phyloP scores from a whole-genome alignment of 257 asterid species.

The Solanum paucissectum region DNA sequence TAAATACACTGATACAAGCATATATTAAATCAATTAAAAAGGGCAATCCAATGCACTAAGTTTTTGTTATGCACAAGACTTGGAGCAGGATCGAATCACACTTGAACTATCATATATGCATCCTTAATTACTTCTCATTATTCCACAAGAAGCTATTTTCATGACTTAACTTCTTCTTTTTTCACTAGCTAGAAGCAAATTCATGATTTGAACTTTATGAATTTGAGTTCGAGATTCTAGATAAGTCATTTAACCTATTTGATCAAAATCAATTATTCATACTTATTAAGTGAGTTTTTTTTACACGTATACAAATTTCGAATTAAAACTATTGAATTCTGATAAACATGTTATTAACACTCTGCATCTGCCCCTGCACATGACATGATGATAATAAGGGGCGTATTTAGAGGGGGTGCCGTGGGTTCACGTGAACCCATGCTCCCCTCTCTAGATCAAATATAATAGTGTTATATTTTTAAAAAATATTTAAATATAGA shows the following conservation, averaged over 20 bases:
- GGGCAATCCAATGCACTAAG: fast-evolving
- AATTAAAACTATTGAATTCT: neutral
- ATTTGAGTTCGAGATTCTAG: neutral
- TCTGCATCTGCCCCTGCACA: neutral
- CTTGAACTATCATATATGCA: neutral
- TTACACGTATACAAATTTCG: neutral
- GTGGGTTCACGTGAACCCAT: no score
- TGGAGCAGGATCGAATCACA: no score
- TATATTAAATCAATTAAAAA: neutral
- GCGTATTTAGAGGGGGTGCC: no score
- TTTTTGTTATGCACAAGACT: neutral
- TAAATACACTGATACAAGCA: neutral
- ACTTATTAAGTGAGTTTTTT: neutral
- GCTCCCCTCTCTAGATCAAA: no score
- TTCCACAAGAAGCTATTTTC: neutral
- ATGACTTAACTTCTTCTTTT: neutral
- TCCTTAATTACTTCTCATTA: neutral
- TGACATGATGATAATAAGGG: neutral
- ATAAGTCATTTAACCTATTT: neutral
- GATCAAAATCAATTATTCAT: neutral
- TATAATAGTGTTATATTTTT: no score
- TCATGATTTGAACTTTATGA: neutral
- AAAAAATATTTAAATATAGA: no score
- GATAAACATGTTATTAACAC: neutral
- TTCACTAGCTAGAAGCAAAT: neutral